Evolutionary conservation across 1,284 basidiomycete species (phyloP), one percentile per base, ranked within the genome.

Genomic region (Erythrobasidium hasegawianum): DNA sequence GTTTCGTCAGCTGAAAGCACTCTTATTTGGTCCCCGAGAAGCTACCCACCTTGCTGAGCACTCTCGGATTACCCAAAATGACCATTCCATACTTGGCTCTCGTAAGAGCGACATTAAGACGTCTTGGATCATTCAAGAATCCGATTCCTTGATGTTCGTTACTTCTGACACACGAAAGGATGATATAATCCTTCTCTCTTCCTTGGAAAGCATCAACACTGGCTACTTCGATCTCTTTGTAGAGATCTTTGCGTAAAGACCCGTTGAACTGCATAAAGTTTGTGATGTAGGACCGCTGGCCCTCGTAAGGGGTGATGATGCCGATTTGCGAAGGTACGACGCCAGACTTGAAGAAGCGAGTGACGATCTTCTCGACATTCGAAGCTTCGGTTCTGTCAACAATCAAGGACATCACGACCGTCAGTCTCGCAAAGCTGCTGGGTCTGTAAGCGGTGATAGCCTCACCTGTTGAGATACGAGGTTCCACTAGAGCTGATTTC

Each of bases 181-280:
- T 97, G 78, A 99, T 97, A 75, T 98, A 97, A 78, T 99, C 96
- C 83, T 98, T 98, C 81, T 99, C 96, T 76, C 96, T 86, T 38
- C 96, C 96, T 77, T 99, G 96, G 85, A 98, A 99, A 1, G 96
- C 96, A 77, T 99, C 96, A 57, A 99, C 96, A 74, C 89, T 92
- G 11, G 96, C 96, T 45, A 99, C 96, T 77, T 99, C 96, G 53
- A 99, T 93, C 74, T 97, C 94, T 81, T 97, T 97, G 83, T 99
- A 99, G 11, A 97, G 79, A 72, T 99, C 96, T 81, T 98, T 98
- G 84, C 97, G 97, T 69, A 98, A 82, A 29, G 91, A 88, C 27
- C 96, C 96, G 76, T 96, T 96, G 80, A 95, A 89, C 81, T 98
- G 96, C 96, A 98, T 98, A 78, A 97, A 97, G 77, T 92, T 95